phyloP scores from a whole-genome alignment of 2,329 filamentous ascomycete species.

The Neofusicoccum cordaticola region DNA sequence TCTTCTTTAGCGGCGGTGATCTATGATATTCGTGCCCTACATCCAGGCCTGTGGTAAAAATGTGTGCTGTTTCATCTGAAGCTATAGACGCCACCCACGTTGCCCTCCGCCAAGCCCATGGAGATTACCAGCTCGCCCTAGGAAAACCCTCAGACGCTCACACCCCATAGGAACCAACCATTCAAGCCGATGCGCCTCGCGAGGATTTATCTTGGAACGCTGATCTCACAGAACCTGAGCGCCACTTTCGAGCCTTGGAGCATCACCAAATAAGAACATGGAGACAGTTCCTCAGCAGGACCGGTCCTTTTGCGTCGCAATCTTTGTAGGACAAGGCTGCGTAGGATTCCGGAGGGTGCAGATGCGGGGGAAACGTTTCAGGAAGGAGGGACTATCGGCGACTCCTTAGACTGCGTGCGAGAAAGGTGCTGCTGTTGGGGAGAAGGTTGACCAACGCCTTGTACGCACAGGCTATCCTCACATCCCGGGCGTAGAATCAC shows the following conservation, averaged over 20 bases:
- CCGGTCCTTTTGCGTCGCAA: no score
- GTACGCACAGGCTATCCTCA: not conserved
- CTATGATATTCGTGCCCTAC: not conserved
- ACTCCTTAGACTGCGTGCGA: not conserved
- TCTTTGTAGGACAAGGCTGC: no score
- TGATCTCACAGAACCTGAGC: no score
- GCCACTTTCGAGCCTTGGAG: no score
- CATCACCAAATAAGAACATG: no score
- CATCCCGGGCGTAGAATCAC: no score
- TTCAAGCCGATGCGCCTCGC: no score
- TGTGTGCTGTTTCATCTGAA: not conserved
- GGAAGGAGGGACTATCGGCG: not conserved
- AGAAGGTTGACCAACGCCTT: not conserved
- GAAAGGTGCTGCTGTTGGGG: not conserved
- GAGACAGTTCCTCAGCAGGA: no score
- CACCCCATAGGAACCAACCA: no score
- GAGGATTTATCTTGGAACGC: no score
- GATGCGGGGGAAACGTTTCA: not conserved
- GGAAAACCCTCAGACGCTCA: no score
- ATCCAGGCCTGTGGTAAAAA: not conserved
- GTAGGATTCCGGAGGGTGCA: not conserved
- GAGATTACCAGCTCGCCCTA: not conserved
- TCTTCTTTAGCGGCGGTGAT: not conserved
- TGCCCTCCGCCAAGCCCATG: not conserved
- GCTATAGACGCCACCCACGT: not conserved